Conservation (phyloP, 305 asterid genomes). For the Coffea humblotiana region DNA sequence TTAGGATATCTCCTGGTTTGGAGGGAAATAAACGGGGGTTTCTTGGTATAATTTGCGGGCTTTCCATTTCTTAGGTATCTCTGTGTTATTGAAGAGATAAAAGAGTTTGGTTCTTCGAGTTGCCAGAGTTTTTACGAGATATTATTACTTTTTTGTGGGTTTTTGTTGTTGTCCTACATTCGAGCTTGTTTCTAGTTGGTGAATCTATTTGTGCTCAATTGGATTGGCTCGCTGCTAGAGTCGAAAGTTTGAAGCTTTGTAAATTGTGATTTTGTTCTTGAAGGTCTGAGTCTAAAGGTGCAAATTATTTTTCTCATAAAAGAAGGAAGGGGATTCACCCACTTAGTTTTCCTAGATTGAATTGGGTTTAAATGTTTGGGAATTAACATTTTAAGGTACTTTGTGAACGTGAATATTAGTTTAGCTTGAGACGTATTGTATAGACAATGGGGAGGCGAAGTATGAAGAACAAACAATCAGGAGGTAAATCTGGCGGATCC, state of each 20-base stretch:
- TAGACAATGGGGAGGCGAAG: constrained; percentile 65
- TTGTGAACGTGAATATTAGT: constrained; percentile 21
- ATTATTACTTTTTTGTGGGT: constrained; percentile 15
- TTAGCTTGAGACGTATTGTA: constrained; percentile 27
- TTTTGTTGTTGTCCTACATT: constrained; percentile 17
- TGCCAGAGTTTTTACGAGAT: constrained; percentile 21
- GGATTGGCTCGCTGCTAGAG: constrained; percentile 3
- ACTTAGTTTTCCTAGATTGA: constrained; percentile 9
- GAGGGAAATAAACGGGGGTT: constrained; percentile 13
- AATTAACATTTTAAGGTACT: constrained; percentile 24
- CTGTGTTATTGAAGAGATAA: constrained; percentile 11
- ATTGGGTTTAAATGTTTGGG: constrained; percentile 13
- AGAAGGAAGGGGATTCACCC: constrained; percentile 7
- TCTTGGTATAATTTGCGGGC: constrained; percentile 13
- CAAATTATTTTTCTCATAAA: background rate
- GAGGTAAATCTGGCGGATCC: constrained; percentile 47
- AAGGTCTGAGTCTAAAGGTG: constrained; percentile 7
- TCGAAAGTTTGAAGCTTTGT: background rate
- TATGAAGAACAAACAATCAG: constrained; percentile 40
- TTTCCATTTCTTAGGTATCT: constrained; percentile 1
- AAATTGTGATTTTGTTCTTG: background rate
- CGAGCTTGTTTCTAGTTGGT: constrained; percentile 27
- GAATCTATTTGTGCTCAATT: background rate
- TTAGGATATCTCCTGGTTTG: constrained; percentile 33
- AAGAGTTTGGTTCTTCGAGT: constrained; percentile 27